Evolutionary conservation across 139 green algal species (phyloP).

Genomic region (Trebouxia sp.): DNA sequence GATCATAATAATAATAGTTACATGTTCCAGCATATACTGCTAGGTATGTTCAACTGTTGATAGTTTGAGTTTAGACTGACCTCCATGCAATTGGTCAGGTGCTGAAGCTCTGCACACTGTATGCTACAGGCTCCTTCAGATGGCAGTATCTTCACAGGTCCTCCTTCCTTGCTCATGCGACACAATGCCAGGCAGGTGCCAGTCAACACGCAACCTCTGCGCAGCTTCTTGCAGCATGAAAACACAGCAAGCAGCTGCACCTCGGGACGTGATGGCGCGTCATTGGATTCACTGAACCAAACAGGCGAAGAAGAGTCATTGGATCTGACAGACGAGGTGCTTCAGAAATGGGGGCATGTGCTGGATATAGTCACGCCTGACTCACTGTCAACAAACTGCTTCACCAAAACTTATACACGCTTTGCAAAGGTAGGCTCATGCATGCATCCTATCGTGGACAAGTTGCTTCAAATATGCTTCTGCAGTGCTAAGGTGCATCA

Average conservation of each 20-base stretch:
- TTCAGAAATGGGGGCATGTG: constrained; percentile 45
- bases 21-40: too few relatives aligned
- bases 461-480: too few relatives aligned
- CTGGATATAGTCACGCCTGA: constrained; percentile 65
- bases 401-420: constrained; percentile 78
- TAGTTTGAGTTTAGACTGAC: too few relatives aligned
- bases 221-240: background rate
- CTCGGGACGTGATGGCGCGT: too few relatives aligned
- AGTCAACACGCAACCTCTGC: background rate
- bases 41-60: too few relatives aligned
- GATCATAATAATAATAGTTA: too few relatives aligned
- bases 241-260: too few relatives aligned
- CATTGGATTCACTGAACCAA: too few relatives aligned
- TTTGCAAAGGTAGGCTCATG: constrained; percentile 41
- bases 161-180: background rate
- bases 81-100: too few relatives aligned
- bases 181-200: background rate
- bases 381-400: constrained; percentile 62
- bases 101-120: too few relatives aligned
- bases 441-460: background rate
- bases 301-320: background rate
- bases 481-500: too few relatives aligned
- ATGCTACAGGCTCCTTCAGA: background rate
- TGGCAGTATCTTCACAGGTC: background rate
- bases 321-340: constrained; percentile 43